Evolutionary conservation across 306 rosid species (phyloP), one percentile per base, ranked within the genome.

Genomic region (Acmispon strigosus): DNA sequence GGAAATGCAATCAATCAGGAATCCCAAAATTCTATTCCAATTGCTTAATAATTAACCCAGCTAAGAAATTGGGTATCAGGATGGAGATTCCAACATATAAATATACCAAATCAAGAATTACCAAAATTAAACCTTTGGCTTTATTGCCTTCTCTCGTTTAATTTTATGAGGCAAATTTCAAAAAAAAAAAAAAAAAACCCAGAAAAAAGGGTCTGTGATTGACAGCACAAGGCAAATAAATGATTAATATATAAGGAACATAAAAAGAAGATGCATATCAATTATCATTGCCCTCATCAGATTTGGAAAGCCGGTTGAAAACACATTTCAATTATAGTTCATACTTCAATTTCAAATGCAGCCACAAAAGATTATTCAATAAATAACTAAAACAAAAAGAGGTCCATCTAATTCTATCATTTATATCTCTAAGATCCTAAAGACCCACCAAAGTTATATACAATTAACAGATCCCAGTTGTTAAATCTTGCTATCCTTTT

Each of bases 1-100:
- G 59, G 37, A 62, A 54, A 68, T 49, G 77, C 61, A 81, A 68
- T 72, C 17, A 69, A 62, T 72, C 17, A 69, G 77, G 61, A 78
- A 51, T 14, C 37, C 15, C 14, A 60, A 60, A 60, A 13, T 61
- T 61, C 48, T 11, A 56, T 29, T 19, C 34, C 48, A 27, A 15
- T 61, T 54, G 14, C 52, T 41, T 32, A 57, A 37, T 7, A 15
- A 81, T 0, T 50, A 24, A 65, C 47, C 16, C 10, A 62, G 50
- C 76, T 41, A 56, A 39, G 5, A 56, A 74, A 32, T 53, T 16
- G 4, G 49, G 39, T 16, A 67, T 62, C 29, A 45, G 22, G 43
- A 43, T 42, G 47, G 47, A 17, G 10, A 16, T 41, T 19, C 55
- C 37, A 60, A 60, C 20, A 50, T 4, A 50, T 8, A 17, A 10